Conservation (phyloP, 129 eudicot species). For the Saussurea involucrata region DNA sequence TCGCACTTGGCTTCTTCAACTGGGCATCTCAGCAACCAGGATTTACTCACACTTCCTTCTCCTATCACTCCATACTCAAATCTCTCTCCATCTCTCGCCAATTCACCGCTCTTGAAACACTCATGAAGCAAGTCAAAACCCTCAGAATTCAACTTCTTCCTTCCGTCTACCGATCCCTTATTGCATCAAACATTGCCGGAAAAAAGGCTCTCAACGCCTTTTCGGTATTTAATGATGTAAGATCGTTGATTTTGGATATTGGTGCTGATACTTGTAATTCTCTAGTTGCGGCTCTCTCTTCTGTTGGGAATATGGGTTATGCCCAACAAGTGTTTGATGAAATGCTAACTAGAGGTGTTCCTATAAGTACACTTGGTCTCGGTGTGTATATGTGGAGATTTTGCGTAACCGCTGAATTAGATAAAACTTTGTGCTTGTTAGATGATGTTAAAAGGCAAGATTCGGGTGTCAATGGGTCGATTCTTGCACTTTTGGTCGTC, state of each 20-base stretch:
- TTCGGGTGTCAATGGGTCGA: constrained; percentile 53
- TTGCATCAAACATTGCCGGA: constrained; percentile 34
- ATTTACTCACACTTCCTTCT: constrained; percentile 53
- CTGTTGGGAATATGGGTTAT: too few species aligned
- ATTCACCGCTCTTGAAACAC: constrained; percentile 43
- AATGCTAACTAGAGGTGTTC: constrained; percentile 53
- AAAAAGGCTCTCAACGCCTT: constrained; percentile 49
- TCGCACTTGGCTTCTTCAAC: constrained; percentile 83
- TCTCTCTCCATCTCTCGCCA: constrained; percentile 74
- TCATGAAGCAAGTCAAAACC: constrained; percentile 42
- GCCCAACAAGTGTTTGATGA: constrained; percentile 71
- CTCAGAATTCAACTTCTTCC: constrained; percentile 35
- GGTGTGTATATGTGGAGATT: constrained; percentile 79
- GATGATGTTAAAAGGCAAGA: constrained; percentile 42
- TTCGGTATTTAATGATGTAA: constrained; percentile 37
- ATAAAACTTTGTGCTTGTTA: constrained; percentile 40
- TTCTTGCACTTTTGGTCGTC: constrained; percentile 69
- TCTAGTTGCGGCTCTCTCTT: constrained; percentile 58
- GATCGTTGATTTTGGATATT: constrained; percentile 20
- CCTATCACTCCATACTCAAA: constrained; percentile 69
- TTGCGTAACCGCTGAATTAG: constrained; percentile 36
- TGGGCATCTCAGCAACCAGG: constrained; percentile 96
- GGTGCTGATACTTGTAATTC: constrained; percentile 53
- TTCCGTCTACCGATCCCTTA: constrained; percentile 38
- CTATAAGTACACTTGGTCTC: constrained; percentile 64